Percentiles rank a stretch among this genome's conserved stretches.
These are phyloP conservation scores for Candida insectorum DNA, from an alignment of 805 yeast genomes.

Conservation along the genomic window DNA sequence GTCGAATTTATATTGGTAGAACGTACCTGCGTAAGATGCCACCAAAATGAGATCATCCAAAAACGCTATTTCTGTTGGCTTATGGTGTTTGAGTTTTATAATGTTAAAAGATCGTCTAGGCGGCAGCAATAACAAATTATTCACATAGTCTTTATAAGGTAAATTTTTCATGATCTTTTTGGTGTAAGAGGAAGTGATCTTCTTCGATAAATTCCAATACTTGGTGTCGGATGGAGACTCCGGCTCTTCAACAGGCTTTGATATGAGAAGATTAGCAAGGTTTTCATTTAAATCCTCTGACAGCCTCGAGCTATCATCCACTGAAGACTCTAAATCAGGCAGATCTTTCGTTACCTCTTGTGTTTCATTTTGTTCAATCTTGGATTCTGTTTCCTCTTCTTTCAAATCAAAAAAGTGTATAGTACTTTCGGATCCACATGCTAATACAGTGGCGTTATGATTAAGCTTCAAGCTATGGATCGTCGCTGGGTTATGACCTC, in stretches of 20 bases:
- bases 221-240: conserved; percentile 1
- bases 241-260: conserved; percentile 22
- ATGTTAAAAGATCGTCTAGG: conserved; percentile 42
- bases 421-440: conserved; percentile 41
- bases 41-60: conserved; percentile 28
- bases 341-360: conserved; percentile 7
- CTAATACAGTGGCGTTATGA: conserved; percentile 29
- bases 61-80: conserved; percentile 37
- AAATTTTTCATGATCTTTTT: conserved; percentile 34
- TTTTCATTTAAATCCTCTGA: conserved; percentile 43
- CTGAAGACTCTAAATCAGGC: conserved; percentile 6
- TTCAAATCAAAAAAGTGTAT: conserved; percentile 35
- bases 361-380: conserved; percentile 6
- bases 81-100: conserved; percentile 33
- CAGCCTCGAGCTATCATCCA: conserved; percentile 20
- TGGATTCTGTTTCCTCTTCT: conserved; percentile 7
- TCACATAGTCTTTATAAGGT: conserved; percentile 40
- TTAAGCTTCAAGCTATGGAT: conserved; percentile 35
- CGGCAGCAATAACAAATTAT: conserved; percentile 40
- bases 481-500: conserved; percentile 38
- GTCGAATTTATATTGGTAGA: conserved; percentile 31
- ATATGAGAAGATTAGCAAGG: conserved; percentile 33
- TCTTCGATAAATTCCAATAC: conserved; percentile 12
- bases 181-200: conserved; percentile 32
- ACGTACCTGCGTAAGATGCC: conserved; percentile 36